These are phyloP conservation scores for Malbranchea cinnamomea DNA, from an alignment of 2,329 filamentous ascomycete species.

Conservation along the genomic window DNA sequence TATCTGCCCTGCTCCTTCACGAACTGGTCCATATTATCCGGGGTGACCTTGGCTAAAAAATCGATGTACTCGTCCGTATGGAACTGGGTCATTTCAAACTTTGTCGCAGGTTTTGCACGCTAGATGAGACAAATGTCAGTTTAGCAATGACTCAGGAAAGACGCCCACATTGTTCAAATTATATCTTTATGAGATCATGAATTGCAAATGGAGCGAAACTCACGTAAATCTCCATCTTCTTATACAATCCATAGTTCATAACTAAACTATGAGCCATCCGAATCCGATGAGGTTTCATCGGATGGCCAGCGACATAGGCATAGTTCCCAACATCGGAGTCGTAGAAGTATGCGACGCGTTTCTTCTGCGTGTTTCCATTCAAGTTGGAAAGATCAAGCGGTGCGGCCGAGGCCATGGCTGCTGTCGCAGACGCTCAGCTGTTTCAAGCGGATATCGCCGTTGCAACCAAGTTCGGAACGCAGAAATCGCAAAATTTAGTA, in stretches of 20 bases:
- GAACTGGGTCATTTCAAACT: conserved; percentile 59
- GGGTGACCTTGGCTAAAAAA: conserved; percentile 72
- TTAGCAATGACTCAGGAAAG: not conserved
- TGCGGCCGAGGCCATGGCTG: conserved; percentile 38
- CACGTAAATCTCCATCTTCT: conserved; percentile 58
- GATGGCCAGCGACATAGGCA: conserved; percentile 68
- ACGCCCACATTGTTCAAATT: not conserved
- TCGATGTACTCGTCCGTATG: conserved; percentile 62
- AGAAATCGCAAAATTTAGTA: too few relatives aligned
- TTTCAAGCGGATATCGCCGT: too few relatives aligned
- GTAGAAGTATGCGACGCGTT: conserved; percentile 96
- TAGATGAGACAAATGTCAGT: conserved; percentile 20
- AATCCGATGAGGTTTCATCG: conserved; percentile 55
- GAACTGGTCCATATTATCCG: conserved; percentile 95
- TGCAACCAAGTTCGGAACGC: too few relatives aligned
- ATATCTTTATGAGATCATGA: not conserved
- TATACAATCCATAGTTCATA: conserved; percentile 61
- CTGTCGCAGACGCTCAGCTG: conserved; percentile 10
- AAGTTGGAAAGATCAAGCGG: conserved; percentile 38
- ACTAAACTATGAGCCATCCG: conserved; percentile 51
- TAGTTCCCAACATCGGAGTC: conserved; percentile 97
- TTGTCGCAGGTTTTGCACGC: conserved; percentile 64
- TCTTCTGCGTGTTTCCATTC: conserved; percentile 42
- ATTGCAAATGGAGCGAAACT: conserved; percentile 14
- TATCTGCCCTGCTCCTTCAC: conserved; percentile 75